Conservation (phyloP, 1,284 basidiomycete species). For the Pseudozyma flocculosa region DNA sequence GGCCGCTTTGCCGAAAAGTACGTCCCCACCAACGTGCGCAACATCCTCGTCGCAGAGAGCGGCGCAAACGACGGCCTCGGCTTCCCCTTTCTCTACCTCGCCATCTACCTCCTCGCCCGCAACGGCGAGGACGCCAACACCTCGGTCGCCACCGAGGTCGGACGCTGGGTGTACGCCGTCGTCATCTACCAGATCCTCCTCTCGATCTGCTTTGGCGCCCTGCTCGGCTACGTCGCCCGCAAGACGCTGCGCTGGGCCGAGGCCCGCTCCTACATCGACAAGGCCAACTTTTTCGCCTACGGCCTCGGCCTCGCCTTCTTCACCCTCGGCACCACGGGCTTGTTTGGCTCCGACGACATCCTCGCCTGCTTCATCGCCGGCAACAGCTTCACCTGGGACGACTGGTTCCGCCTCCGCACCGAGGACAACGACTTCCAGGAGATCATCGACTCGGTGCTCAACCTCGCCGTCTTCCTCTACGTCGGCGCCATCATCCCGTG, state of each 20-base stretch:
- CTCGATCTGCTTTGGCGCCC: conserved; percentile 54
- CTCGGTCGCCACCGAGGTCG: conserved; percentile 51
- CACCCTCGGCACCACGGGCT: conserved; percentile 58
- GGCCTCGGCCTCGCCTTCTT: conserved; percentile 60
- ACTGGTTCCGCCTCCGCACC: conserved; percentile 61
- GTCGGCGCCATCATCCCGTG: conserved; percentile 59
- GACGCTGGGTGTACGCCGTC: conserved; percentile 59
- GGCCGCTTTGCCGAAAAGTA: conserved; percentile 59
- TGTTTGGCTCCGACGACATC: conserved; percentile 60
- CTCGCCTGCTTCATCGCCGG: conserved; percentile 60
- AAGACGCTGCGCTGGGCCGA: conserved; percentile 59
- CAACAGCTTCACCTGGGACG: conserved; percentile 59
- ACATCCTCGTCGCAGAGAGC: conserved; percentile 59
- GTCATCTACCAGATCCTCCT: conserved; percentile 59
- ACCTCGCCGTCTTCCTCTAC: conserved; percentile 60
- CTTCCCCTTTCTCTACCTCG: conserved; percentile 55
- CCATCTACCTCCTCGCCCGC: conserved; percentile 55
- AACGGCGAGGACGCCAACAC: conserved; percentile 29
- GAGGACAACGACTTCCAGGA: conserved; percentile 64
- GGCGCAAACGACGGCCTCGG: conserved; percentile 60
- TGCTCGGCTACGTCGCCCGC: conserved; percentile 58
- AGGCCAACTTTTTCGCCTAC: conserved; percentile 57
- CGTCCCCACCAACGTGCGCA: conserved; percentile 57
- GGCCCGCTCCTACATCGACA: conserved; percentile 57
- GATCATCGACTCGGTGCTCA: conserved; percentile 63